Evolutionary conservation across 306 rosid species (phyloP).

Genomic region (Corylus americana): DNA sequence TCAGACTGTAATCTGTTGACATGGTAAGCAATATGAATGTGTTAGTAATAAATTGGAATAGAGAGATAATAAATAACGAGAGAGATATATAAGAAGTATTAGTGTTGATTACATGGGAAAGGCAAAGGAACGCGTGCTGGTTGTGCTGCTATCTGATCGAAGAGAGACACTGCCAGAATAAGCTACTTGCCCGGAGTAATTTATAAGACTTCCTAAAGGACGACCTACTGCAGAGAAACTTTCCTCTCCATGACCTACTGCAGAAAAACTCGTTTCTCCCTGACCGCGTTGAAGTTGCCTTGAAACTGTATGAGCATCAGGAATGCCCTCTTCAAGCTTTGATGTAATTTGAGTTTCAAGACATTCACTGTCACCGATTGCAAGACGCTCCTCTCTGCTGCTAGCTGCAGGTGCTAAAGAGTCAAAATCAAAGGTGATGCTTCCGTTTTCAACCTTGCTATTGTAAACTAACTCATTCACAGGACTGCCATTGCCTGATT

Average conservation of each 20-base stretch:
- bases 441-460: slow-evolving; percentile 38
- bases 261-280: slow-evolving; percentile 66
- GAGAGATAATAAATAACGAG: background rate
- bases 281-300: slow-evolving; percentile 34
- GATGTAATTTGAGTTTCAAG: slow-evolving; percentile 23
- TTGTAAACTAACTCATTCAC: slow-evolving; percentile 23
- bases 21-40: slow-evolving; percentile 9
- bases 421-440: slow-evolving; percentile 29
- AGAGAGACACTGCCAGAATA: slow-evolving; percentile 87
- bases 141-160: slow-evolving; percentile 94
- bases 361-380: slow-evolving; percentile 24
- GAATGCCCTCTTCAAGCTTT: slow-evolving; percentile 20
- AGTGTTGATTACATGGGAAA: slow-evolving; percentile 64
- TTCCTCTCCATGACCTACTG: slow-evolving; percentile 44
- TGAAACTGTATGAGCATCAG: slow-evolving; percentile 23
- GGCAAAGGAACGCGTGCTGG: slow-evolving; percentile 95
- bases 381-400: slow-evolving; percentile 37
- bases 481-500: slow-evolving; percentile 5
- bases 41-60: slow-evolving; percentile 10
- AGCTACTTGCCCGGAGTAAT: slow-evolving; percentile 58
- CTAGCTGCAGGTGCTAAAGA: slow-evolving; percentile 32
- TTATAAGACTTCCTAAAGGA: slow-evolving; percentile 44
- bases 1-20: slow-evolving; percentile 73
- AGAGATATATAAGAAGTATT: background rate
- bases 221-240: slow-evolving; percentile 60